Percentiles rank a stretch among this genome's conserved stretches.
These are phyloP conservation scores for Casuarina cunninghamiana DNA, from an alignment of 306 rosid genomes.

Conservation along the genomic window DNA sequence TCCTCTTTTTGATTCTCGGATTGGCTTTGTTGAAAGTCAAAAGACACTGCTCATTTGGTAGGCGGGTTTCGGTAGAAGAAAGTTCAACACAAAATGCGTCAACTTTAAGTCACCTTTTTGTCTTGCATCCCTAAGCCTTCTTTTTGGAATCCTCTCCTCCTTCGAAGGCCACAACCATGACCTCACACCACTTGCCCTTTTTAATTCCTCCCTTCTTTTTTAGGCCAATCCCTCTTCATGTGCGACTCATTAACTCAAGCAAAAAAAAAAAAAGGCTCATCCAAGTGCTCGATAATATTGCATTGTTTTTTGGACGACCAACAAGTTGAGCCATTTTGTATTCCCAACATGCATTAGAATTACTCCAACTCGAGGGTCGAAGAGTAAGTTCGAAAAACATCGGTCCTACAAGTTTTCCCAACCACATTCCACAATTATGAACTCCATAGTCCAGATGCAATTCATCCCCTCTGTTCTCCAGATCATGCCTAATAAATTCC, in stretches of 20 bases:
- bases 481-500: too few relatives aligned
- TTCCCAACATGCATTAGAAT: too few relatives aligned
- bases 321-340: background rate
- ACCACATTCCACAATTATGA: too few relatives aligned
- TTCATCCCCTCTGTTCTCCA: too few relatives aligned
- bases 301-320: background rate
- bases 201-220: too few relatives aligned
- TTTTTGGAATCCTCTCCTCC: background rate
- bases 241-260: background rate
- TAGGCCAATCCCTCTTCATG: background rate
- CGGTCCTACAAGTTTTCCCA: too few relatives aligned
- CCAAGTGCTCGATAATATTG: background rate
- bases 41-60: background rate
- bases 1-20: too few relatives aligned
- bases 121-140: background rate
- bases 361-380: too few relatives aligned
- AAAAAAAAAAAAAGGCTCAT: background rate
- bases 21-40: too few relatives aligned
- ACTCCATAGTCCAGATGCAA: too few relatives aligned
- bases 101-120: background rate
- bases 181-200: background rate
- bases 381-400: too few relatives aligned
- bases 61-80: background rate
- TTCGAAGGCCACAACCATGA: background rate
- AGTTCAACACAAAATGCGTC: background rate